Conservation (phyloP, 83 land plant species). For the Picea engelmannii region DNA sequence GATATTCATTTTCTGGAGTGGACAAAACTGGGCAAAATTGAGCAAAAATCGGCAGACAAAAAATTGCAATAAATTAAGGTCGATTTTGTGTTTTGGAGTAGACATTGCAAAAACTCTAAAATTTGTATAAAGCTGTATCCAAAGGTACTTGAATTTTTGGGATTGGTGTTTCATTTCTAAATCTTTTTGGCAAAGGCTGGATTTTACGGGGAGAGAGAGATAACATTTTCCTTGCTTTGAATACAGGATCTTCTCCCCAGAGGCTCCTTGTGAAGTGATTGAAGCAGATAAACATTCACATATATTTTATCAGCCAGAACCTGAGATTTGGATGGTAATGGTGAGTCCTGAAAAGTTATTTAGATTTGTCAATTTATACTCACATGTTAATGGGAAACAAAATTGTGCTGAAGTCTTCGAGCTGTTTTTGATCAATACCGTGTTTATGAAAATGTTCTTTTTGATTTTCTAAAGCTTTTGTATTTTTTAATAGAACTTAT, state of each 20-base stretch:
- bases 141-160: background rate
- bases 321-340: slow-evolving; percentile 99
- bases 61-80: background rate
- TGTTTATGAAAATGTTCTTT: background rate
- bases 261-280: slow-evolving; percentile 92
- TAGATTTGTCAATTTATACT: background rate
- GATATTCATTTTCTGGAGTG: background rate
- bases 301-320: slow-evolving; percentile 88
- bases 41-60: too few relatives aligned
- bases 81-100: background rate
- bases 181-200: background rate
- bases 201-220: too few relatives aligned
- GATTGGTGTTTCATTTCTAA: background rate
- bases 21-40: too few relatives aligned
- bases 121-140: background rate
- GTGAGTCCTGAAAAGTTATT: slow-evolving; percentile 33
- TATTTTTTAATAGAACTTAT: background rate
- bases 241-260: slow-evolving; percentile 96
- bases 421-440: background rate
- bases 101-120: background rate
- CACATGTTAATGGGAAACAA: background rate
- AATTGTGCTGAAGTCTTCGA: background rate
- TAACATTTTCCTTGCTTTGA: background rate
- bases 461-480: background rate
- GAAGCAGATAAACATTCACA: slow-evolving; percentile 86